A percentile compares a stretch with the other conserved stretches of the same genome.
phyloP scores from a whole-genome alignment of 2,329 filamentous ascomycete species.

The Coniochaeta prunicola region DNA sequence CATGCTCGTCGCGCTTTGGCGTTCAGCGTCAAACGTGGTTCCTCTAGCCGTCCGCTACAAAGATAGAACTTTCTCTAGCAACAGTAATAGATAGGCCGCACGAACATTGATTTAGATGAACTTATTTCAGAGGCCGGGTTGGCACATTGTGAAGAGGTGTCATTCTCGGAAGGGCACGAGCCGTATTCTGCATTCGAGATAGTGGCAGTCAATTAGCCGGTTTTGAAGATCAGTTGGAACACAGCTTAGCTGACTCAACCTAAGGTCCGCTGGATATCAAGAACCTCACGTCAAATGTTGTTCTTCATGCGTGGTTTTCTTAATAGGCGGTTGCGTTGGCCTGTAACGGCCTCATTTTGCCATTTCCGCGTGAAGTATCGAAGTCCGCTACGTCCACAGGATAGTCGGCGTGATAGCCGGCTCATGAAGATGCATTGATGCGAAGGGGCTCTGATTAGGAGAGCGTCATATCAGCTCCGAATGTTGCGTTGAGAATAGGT shows the following conservation, averaged over 20 bases:
- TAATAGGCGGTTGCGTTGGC: no score
- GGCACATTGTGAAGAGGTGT: conserved; percentile 14
- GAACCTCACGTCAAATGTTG: no score
- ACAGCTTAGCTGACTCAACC: not conserved
- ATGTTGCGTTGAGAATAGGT: no score
- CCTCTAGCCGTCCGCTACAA: not conserved
- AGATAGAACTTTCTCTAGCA: no score
- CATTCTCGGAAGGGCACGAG: conserved; percentile 19
- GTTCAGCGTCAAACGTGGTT: not conserved
- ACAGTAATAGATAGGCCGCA: not conserved
- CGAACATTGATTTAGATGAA: not conserved
- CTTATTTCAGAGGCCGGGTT: not conserved
- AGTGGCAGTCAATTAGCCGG: not conserved
- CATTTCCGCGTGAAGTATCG: no score
- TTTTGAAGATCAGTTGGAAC: not conserved
- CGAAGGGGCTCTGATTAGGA: no score
- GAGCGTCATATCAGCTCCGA: no score
- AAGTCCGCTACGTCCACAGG: no score
- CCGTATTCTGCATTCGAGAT: conserved; percentile 9
- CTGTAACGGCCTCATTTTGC: no score
- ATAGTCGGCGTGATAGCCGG: no score
- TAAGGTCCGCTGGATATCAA: not conserved
- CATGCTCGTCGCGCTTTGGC: not conserved
- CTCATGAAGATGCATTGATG: no score
- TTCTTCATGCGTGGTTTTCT: no score